These are phyloP conservation scores for Pseudomassariella vexata DNA, from an alignment of 2,329 filamentous ascomycete genomes.

Conservation along the genomic window DNA sequence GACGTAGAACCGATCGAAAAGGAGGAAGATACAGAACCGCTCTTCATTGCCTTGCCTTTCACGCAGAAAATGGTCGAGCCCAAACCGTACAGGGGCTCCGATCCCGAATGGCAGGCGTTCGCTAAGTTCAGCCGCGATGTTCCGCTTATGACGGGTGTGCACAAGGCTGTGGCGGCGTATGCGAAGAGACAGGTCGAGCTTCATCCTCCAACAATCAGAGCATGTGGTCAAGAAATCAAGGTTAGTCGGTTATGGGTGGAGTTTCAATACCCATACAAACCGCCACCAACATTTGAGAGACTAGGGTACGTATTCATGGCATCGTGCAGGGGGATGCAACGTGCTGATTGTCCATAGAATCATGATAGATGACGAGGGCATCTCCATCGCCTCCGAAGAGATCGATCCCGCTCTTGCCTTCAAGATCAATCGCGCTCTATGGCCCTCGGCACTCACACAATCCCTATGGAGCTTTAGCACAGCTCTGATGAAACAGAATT, in stretches of 20 bases:
- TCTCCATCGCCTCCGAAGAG: conserved; percentile 40
- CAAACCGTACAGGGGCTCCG: conserved; percentile 45
- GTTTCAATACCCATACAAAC: conserved; percentile 51
- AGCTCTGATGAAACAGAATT: conserved; percentile 40
- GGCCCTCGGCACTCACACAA: conserved; percentile 44
- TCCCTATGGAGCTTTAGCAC: conserved; percentile 47
- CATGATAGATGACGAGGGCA: conserved; percentile 46
- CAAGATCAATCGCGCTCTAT: conserved; percentile 42
- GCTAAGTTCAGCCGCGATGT: conserved; percentile 50
- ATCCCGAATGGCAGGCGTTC: conserved; percentile 61
- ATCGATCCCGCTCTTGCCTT: conserved; percentile 43
- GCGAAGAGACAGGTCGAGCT: conserved; percentile 33
- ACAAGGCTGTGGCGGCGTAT: conserved; percentile 21
- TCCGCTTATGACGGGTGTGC: conserved; percentile 40
- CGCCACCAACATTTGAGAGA: conserved; percentile 54
- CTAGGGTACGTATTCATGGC: conserved; percentile 56
- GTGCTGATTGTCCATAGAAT: conserved; percentile 11
- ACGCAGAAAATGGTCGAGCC: conserved; percentile 44
- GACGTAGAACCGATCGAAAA: conserved; percentile 34
- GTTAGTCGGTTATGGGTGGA: conserved; percentile 54
- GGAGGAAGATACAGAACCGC: conserved; percentile 35
- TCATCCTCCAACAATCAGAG: conserved; percentile 34
- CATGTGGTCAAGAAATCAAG: conserved; percentile 41
- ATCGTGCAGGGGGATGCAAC: too few species aligned
- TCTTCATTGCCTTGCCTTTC: conserved; percentile 59